Conservation (phyloP, 2,329 filamentous ascomycete species). For the Balansia obtecta region DNA sequence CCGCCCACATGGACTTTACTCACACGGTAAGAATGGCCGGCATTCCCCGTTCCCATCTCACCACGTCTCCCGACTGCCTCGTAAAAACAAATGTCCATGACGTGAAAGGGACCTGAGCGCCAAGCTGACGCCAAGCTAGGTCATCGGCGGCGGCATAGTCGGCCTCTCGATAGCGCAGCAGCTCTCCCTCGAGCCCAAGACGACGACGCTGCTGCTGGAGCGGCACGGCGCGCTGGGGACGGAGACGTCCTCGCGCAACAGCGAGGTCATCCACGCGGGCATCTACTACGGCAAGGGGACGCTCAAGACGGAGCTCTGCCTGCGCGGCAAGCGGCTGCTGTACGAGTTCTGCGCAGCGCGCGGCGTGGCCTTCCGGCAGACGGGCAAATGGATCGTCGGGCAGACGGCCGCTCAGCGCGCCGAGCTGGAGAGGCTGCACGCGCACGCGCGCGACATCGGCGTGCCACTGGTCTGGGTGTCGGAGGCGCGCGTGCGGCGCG, state of each 20-base stretch:
- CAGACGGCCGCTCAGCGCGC: constrained; percentile 60
- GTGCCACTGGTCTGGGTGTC: constrained; percentile 65
- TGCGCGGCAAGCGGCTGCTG: constrained; percentile 62
- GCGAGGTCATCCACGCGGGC: constrained; percentile 92
- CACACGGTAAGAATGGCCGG: constrained; percentile 34
- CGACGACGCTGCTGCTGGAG: constrained; percentile 68
- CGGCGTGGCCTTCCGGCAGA: constrained; percentile 57
- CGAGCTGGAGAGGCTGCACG: constrained; percentile 42
- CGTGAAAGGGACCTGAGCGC: neutral
- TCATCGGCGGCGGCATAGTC: constrained; percentile 53
- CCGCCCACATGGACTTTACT: constrained; percentile 28
- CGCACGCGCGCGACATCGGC: constrained; percentile 27
- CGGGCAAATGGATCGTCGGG: constrained; percentile 91
- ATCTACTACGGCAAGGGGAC: constrained; percentile 71
- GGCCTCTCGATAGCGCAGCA: constrained; percentile 69
- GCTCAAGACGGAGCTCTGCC: constrained; percentile 75
- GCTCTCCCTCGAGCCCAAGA: constrained; percentile 49
- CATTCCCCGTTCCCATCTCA: too few species aligned
- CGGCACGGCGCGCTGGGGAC: constrained; percentile 63
- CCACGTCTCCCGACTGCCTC: neutral
- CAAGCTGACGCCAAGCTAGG: constrained; percentile 18
- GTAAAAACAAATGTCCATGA: neutral
- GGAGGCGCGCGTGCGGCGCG: constrained; percentile 46
- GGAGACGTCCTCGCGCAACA: constrained; percentile 83
- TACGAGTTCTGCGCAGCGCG: constrained; percentile 64